A percentile compares a stretch with the other conserved stretches of the same genome.
These are phyloP conservation scores for Colletotrichum tofieldiae DNA, from an alignment of 2,329 filamentous ascomycete species.

Conservation along the genomic window DNA sequence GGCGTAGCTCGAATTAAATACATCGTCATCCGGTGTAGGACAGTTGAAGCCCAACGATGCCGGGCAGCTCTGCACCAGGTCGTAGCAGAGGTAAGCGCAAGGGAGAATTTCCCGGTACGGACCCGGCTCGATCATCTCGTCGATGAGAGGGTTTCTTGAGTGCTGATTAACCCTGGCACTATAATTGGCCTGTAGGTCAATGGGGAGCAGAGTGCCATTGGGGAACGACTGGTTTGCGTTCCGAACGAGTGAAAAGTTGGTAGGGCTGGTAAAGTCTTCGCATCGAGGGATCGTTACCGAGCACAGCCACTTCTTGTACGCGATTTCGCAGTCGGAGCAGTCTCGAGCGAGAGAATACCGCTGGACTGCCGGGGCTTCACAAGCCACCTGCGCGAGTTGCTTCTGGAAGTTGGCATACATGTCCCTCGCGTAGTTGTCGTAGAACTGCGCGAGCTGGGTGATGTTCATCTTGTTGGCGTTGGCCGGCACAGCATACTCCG, in stretches of 20 bases:
- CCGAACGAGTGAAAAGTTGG: constrained; percentile 66
- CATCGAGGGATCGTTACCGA: constrained; percentile 94
- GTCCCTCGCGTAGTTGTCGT: constrained; percentile 80
- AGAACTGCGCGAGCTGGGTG: constrained; percentile 76
- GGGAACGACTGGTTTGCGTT: constrained; percentile 81
- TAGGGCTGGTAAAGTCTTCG: constrained; percentile 80
- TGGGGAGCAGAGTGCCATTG: constrained; percentile 73
- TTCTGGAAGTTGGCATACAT: constrained; percentile 86
- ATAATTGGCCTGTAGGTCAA: constrained; percentile 51
- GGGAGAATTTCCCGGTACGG: constrained; percentile 96
- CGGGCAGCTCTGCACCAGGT: constrained; percentile 88
- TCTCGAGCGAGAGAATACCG: constrained; percentile 85
- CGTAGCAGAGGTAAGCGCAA: constrained; percentile 89
- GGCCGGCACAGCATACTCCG: constrained; percentile 91
- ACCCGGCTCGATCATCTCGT: constrained; percentile 80
- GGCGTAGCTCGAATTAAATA: constrained; percentile 65
- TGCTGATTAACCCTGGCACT: constrained; percentile 61
- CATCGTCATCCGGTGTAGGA: constrained; percentile 63
- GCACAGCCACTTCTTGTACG: constrained; percentile 97
- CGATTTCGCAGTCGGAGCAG: constrained; percentile 82
- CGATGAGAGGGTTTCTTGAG: constrained; percentile 82
- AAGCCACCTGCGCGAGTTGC: constrained; percentile 87
- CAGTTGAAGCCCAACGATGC: constrained; percentile 82
- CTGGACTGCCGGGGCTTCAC: constrained; percentile 81
- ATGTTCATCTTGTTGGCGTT: constrained; percentile 76